Evolutionary conservation across 2,329 filamentous ascomycete genomes (phyloP).

Genomic region (Cordyceps sp.): DNA sequence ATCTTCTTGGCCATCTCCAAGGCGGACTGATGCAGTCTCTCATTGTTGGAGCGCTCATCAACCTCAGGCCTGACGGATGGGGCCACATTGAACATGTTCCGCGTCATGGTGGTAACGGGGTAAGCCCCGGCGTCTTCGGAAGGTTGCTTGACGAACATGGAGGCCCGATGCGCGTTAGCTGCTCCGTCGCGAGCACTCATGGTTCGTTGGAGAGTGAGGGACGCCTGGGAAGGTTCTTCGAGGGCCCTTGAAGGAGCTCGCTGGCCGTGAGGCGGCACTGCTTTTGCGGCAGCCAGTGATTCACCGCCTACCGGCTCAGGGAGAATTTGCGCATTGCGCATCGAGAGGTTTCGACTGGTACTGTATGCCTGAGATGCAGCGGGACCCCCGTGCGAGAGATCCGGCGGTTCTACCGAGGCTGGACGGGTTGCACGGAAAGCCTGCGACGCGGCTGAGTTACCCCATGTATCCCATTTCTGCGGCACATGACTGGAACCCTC

Average conservation of each 20-base stretch:
- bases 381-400: too few species aligned
- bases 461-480: slow-evolving; percentile 24
- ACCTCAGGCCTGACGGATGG: slow-evolving; percentile 57
- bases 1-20: slow-evolving; percentile 82
- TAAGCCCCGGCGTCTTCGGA: slow-evolving; percentile 48
- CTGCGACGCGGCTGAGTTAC: slow-evolving; percentile 53
- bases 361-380: too few species aligned
- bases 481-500: slow-evolving; percentile 3
- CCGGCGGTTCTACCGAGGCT: slow-evolving; percentile 4
- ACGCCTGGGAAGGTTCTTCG: too few species aligned
- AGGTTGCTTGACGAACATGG: slow-evolving; percentile 24
- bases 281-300: too few species aligned
- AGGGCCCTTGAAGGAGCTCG: too few species aligned
- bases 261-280: too few species aligned
- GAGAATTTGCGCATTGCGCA: too few species aligned
- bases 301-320: too few species aligned
- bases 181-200: slow-evolving; percentile 12
- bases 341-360: too few species aligned
- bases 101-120: slow-evolving; percentile 48
- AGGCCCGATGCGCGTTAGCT: slow-evolving; percentile 43
- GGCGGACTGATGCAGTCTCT: slow-evolving; percentile 65
- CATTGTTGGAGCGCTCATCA: slow-evolving; percentile 56
- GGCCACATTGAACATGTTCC: slow-evolving; percentile 62
- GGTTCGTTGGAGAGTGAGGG: too few species aligned
- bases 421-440: slow-evolving; percentile 33